phyloP scores from a whole-genome alignment of 192 early-diverging fungal species.

The Ambispora gerdemannii region DNA sequence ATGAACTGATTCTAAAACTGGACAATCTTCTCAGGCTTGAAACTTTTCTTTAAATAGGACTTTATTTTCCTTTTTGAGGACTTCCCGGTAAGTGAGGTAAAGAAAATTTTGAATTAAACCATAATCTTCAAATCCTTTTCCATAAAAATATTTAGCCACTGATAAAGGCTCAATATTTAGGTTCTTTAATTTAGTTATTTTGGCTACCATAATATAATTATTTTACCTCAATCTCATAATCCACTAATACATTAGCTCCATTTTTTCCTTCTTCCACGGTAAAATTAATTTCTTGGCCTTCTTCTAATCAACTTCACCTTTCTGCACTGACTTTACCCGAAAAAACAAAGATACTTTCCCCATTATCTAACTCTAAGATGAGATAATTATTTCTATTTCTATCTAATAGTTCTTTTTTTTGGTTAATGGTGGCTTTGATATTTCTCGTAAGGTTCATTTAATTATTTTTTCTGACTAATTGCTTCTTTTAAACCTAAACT shows the following conservation, averaged over 20 bases:
- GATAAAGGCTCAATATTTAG: not conserved
- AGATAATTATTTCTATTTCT: constrained; percentile 5
- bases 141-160: constrained; percentile 13
- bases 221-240: constrained; percentile 11
- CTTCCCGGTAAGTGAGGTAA: constrained; percentile 9
- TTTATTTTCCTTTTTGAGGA: not conserved
- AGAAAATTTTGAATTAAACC: not conserved
- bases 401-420: not conserved
- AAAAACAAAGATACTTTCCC: constrained; percentile 1
- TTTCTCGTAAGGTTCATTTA: not conserved
- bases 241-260: constrained; percentile 7
- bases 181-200: not conserved
- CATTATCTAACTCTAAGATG: constrained; percentile 10
- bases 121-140: not conserved
- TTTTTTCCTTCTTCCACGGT: constrained; percentile 7
- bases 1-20: not conserved
- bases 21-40: not conserved
- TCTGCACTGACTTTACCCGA: constrained; percentile 3
- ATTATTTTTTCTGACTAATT: constrained; percentile 3
- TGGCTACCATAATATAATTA: constrained; percentile 3
- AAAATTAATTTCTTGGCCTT: constrained; percentile 12
- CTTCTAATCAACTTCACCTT: constrained; percentile 11
- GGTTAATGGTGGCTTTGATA: constrained; percentile 9
- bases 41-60: constrained; percentile 3
- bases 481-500: not conserved